Percentiles rank a stretch among this genome's conserved stretches.
phyloP scores from a whole-genome alignment of 345 rosid species.

The Schrenkiella parvula region DNA sequence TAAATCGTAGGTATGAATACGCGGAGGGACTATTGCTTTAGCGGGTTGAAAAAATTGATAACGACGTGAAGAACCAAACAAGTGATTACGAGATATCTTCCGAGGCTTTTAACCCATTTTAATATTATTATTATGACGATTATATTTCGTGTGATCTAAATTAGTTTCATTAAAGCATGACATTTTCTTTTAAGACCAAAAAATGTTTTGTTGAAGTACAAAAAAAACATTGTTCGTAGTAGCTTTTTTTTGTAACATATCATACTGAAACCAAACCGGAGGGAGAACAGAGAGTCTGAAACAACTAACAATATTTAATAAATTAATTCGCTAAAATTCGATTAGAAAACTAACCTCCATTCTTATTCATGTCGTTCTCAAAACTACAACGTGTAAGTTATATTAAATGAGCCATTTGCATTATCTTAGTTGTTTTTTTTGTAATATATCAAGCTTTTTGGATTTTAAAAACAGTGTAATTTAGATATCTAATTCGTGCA shows the following conservation, averaged over 20 bases:
- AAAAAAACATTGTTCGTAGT: background rate
- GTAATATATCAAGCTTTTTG: background rate
- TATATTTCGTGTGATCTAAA: background rate
- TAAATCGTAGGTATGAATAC: conserved; percentile 11
- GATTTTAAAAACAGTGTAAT: background rate
- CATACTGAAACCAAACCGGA: conserved; percentile 7
- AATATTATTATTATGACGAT: background rate
- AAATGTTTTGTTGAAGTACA: background rate
- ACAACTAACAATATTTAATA: background rate
- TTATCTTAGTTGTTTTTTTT: background rate
- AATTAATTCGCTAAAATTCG: background rate
- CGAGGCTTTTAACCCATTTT: background rate
- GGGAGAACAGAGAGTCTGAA: background rate
- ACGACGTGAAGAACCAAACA: conserved; percentile 17
- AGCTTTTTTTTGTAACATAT: no score
- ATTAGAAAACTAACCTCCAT: background rate
- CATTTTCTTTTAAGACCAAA: background rate
- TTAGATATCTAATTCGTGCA: background rate
- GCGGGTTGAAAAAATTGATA: conserved; percentile 17
- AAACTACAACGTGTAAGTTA: conserved; percentile 3
- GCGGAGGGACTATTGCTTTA: conserved; percentile 23
- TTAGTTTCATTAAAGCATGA: background rate
- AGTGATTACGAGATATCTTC: background rate
- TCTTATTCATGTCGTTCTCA: conserved; percentile 14
- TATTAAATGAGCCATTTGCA: conserved; percentile 1